Percentiles rank a stretch among this genome's conserved stretches.
These are phyloP conservation scores for Striga asiatica DNA, from an alignment of 257 asterid genomes.

Conservation along the genomic window DNA sequence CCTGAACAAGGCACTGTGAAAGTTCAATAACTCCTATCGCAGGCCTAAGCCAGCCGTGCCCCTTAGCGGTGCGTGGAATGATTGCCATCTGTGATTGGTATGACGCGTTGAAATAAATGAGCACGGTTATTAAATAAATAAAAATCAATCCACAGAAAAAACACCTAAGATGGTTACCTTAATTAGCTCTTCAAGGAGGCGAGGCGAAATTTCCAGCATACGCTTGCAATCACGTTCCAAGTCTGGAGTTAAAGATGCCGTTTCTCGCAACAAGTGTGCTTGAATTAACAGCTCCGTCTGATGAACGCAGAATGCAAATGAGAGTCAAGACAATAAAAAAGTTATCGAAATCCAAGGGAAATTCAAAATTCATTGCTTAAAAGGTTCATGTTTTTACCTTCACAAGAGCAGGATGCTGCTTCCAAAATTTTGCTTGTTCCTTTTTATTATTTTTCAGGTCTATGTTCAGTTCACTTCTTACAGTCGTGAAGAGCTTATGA, in stretches of 20 bases:
- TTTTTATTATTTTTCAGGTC: conserved; percentile 67
- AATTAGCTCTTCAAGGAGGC: conserved; percentile 76
- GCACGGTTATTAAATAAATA: not conserved
- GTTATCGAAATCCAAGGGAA: not conserved
- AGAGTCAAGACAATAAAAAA: conserved; percentile 1
- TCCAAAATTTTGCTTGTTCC: conserved; percentile 91
- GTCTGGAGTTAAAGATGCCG: conserved; percentile 47
- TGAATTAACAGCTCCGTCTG: conserved; percentile 82
- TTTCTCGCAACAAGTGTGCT: conserved; percentile 66
- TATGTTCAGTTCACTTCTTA: conserved; percentile 62
- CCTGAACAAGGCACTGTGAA: conserved; percentile 86
- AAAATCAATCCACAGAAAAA: not conserved
- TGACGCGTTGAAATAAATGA: not conserved
- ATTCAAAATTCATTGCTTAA: not conserved
- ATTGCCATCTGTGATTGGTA: conserved; percentile 56
- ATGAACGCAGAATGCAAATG: conserved; percentile 14
- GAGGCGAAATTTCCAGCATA: conserved; percentile 62
- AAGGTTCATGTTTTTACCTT: conserved; percentile 45
- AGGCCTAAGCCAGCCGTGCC: conserved; percentile 95
- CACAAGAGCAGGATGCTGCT: conserved; percentile 71
- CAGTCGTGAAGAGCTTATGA: conserved; percentile 61
- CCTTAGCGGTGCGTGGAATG: conserved; percentile 63
- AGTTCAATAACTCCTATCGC: conserved; percentile 76
- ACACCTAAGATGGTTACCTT: conserved; percentile 35
- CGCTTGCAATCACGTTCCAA: conserved; percentile 55